Evolutionary conservation across 805 yeast genomes (phyloP).

Genomic region (Saturnispora hagleri): DNA sequence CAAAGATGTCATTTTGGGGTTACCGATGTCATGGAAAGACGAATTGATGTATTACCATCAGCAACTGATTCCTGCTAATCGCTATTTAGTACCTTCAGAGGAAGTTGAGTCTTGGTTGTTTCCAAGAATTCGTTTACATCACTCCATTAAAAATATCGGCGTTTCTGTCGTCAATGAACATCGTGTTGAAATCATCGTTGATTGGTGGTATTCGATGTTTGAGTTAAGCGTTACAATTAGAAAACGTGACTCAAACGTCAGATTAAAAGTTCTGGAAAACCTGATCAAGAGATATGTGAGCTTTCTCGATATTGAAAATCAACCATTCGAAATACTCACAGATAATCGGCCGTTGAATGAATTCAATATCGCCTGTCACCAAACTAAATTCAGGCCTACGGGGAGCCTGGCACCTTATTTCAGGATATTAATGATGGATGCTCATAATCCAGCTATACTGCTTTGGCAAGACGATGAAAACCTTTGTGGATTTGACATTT

Average conservation of each 20-base stretch:
- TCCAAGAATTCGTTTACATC: not conserved
- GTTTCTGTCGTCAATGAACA: not conserved
- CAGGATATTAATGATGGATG: slow-evolving; percentile 13
- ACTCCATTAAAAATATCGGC: not conserved
- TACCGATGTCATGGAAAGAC: slow-evolving; percentile 1
- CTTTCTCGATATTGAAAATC: not conserved
- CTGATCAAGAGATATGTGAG: not conserved
- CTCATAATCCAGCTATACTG: slow-evolving; percentile 6
- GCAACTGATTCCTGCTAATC: not conserved
- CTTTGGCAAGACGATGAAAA: slow-evolving; percentile 16
- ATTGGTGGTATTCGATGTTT: slow-evolving; percentile 2
- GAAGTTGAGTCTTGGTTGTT: not conserved
- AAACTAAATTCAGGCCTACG: not conserved
- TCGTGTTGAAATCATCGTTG: not conserved
- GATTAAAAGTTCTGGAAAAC: not conserved
- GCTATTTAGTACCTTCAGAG: not conserved
- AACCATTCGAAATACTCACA: not conserved
- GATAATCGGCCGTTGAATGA: not conserved
- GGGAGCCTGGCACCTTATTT: not conserved
- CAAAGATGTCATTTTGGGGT: not conserved
- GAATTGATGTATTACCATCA: not conserved
- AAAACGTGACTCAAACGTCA: not conserved
- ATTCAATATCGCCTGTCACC: not conserved
- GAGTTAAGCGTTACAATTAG: not conserved
- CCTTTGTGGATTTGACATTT: slow-evolving; percentile 12